Evolutionary conservation across 176 grass and related monocot genomes (phyloP).

Genomic region (Pontederia crassipes): DNA sequence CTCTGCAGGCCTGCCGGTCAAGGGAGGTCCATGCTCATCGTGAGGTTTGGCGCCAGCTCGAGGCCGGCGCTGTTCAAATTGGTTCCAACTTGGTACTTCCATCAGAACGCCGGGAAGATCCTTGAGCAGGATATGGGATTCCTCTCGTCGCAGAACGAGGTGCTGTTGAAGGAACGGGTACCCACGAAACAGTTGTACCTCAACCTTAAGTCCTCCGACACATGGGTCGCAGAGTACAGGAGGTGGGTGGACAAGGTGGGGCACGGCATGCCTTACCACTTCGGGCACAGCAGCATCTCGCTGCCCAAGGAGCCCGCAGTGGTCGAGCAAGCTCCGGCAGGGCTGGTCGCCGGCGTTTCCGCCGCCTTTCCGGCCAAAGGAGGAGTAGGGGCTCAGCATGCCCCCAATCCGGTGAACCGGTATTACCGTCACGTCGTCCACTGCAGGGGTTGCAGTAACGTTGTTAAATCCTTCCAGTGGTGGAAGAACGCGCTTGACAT

Average conservation of each 20-base stretch:
- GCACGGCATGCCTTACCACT: slow-evolving; percentile 92
- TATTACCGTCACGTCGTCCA: slow-evolving; percentile 91
- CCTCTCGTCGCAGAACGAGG: slow-evolving; percentile 92
- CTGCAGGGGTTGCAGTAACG: slow-evolving; percentile 60
- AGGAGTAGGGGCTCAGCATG: slow-evolving; percentile 47
- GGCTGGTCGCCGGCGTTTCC: slow-evolving; percentile 50
- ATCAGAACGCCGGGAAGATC: slow-evolving; percentile 76
- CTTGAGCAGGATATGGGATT: slow-evolving; percentile 99
- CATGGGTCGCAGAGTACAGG: slow-evolving; percentile 89
- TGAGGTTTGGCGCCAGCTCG: slow-evolving; percentile 45
- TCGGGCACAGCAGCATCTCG: slow-evolving; percentile 58
- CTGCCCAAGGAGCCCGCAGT: slow-evolving; percentile 51
- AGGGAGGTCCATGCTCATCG: slow-evolving; percentile 76
- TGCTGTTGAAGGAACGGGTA: slow-evolving; percentile 63
- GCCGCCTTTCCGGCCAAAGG: slow-evolving; percentile 76
- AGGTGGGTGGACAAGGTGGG: slow-evolving; percentile 92
- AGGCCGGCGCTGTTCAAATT: slow-evolving; percentile 24
- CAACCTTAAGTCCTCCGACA: slow-evolving; percentile 65
- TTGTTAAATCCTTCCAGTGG: slow-evolving; percentile 34
- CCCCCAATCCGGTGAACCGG: slow-evolving; percentile 71
- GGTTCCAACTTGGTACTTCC: slow-evolving; percentile 52
- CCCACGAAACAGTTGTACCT: slow-evolving; percentile 83
- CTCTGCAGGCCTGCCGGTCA: slow-evolving; percentile 70
- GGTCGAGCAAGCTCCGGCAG: slow-evolving; percentile 67
- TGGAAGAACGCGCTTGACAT: slow-evolving; percentile 36